Conservation (phyloP, 768 basidiomycete genomes). For the Boletus reticuloceps region DNA sequence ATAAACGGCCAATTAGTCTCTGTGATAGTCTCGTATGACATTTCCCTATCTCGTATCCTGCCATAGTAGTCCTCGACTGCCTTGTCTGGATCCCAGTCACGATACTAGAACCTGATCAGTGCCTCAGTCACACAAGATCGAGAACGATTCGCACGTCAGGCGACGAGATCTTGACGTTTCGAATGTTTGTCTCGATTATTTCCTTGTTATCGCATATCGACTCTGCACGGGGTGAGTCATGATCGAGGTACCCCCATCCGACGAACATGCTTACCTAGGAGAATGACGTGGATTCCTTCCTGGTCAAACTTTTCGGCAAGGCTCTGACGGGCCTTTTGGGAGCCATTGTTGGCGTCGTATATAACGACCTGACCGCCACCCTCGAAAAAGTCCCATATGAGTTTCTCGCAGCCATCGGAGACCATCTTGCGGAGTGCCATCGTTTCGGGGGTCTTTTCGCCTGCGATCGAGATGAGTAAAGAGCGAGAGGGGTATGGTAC, state of each 20-base stretch:
- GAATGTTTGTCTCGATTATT: conserved; percentile 91
- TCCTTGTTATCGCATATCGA: conserved; percentile 88
- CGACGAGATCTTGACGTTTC: conserved; percentile 96
- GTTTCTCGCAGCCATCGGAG: conserved; percentile 80
- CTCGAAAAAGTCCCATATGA: conserved; percentile 86
- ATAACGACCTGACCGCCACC: conserved; percentile 93
- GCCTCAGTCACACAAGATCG: background rate
- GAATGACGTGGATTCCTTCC: conserved; percentile 86
- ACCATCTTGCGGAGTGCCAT: conserved; percentile 71
- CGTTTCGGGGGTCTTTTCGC: conserved; percentile 80
- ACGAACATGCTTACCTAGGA: conserved; percentile 63
- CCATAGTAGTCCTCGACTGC: conserved; percentile 90
- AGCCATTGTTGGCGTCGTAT: conserved; percentile 97
- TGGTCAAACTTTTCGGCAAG: conserved; percentile 85
- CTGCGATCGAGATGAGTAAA: conserved; percentile 33
- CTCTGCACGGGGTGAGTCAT: conserved; percentile 48
- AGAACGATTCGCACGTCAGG: conserved; percentile 70
- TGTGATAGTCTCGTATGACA: conserved; percentile 86
- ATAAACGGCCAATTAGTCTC: conserved; percentile 93
- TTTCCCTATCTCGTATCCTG: conserved; percentile 86
- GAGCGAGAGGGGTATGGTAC: fast-evolving
- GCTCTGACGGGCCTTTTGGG: conserved; percentile 57
- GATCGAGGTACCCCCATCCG: background rate
- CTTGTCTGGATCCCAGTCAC: conserved; percentile 87
- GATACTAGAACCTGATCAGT: conserved; percentile 58